These are phyloP conservation scores for Tolypocladium guangdongense DNA, from an alignment of 2,329 filamentous ascomycete species.

Conservation along the genomic window DNA sequence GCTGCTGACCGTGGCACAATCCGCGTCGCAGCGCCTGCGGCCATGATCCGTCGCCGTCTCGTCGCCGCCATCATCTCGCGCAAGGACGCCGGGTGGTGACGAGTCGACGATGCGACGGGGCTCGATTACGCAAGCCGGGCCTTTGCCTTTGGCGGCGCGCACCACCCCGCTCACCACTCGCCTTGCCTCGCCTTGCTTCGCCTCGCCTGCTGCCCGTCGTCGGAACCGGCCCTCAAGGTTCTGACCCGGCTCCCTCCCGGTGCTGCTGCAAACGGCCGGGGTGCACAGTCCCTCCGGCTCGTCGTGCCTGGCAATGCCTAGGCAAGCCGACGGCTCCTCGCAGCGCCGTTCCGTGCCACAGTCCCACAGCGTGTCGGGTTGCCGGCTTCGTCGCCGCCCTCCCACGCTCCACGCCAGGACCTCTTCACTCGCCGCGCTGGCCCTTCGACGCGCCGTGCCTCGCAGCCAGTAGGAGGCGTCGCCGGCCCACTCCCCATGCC, in stretches of 20 bases:
- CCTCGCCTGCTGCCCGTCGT: background rate
- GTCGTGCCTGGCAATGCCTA: background rate
- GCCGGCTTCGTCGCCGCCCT: background rate
- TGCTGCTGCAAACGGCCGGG: too few species aligned
- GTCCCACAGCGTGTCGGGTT: background rate
- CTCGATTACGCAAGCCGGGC: too few species aligned
- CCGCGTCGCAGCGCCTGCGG: background rate
- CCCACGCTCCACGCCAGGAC: background rate
- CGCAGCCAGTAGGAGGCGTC: background rate
- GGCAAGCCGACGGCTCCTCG: background rate
- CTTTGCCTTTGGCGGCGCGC: too few species aligned
- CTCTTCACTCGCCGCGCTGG: background rate
- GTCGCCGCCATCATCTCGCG: too few species aligned
- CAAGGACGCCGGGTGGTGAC: too few species aligned
- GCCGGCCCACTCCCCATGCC: background rate
- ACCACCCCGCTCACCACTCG: background rate
- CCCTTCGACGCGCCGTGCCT: background rate
- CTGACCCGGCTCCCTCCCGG: too few species aligned
- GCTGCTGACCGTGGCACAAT: background rate
- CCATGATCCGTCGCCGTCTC: too few species aligned
- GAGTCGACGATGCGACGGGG: too few species aligned
- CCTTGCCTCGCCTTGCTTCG: too few species aligned
- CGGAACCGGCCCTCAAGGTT: background rate
- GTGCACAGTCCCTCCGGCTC: background rate
- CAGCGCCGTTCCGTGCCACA: background rate